Base-by-base conservation (phyloP, 768 basidiomycete genomes). In the Russula ochroleuca region DNA sequence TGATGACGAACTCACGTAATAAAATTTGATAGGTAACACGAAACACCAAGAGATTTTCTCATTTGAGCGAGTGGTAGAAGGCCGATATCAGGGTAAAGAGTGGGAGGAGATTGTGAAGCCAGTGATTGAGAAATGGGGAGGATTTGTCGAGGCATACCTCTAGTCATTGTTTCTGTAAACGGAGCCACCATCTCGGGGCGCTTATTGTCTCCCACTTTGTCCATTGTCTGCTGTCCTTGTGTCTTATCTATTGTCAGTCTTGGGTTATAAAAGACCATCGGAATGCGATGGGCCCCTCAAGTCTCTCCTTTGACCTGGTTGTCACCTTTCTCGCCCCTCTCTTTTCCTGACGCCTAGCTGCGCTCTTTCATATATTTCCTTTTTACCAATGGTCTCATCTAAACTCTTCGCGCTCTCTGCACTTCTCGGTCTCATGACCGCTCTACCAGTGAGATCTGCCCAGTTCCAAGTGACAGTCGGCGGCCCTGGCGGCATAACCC, bases 41-140 rank as follows among this genome's bases (percentile, higher is more conserved):
- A 69, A 80, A 31, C 92, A 94, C 72, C 84, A 83, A 69, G 92
- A 94, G 70, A 90, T 94, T 19, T 94, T 94, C 71, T 76, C 86
- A 43, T 90, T 94, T 69, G 74, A 75, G 48, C 80, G 85, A 49
- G 79, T 84, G 56, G 75, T 71, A 43, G 73, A 70, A 10, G 88
- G 88, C 0, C 72, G 62, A 37, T 81, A 84, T 69, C 78, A 81
- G 63, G 85, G 84, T 8, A 82, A 78, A 65, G 92, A 92, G 73
- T 92, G 87, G 86, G 86, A 90, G 58, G 64, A 73, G 14, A 78
- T 92, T 35, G 87, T 93, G 43, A 84, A 83, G 66, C 88, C 88
- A 47, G 83, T 92, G 6, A 82, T 93, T 56, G 83, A 88, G 71
- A 83, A 83, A 56, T 93, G 91, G 91, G 91, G 87, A 2, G 76